A percentile compares a stretch with the other conserved stretches of the same genome.
Evolutionary conservation across 441 rosid genomes (phyloP).

Genomic region (Iberis amara): DNA sequence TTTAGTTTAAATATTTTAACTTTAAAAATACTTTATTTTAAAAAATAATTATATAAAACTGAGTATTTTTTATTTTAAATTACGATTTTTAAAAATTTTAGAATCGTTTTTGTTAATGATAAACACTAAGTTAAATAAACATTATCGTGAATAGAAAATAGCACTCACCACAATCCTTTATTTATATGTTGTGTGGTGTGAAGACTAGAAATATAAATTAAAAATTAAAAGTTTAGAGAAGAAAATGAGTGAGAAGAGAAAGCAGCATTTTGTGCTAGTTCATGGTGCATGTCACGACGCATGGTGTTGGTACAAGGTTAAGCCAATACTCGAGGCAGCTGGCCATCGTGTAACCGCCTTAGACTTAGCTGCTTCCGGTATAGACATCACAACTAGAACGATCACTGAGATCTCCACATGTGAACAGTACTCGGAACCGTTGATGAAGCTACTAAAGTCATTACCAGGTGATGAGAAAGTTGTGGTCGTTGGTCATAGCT

Average conservation of each 20-base stretch:
- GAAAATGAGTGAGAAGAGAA: background rate
- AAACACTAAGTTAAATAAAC: no score
- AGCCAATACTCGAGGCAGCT: conserved; percentile 36
- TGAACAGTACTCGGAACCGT: conserved; percentile 40
- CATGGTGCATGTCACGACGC: conserved; percentile 46
- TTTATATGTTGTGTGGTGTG: no score
- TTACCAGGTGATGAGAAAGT: conserved; percentile 33
- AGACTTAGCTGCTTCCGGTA: conserved; percentile 47
- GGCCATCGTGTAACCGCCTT: conserved; percentile 47
- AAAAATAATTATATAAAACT: no score
- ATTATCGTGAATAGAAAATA: no score
- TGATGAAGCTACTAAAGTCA: conserved; percentile 30
- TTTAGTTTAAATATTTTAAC: no score
- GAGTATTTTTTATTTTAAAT: no score
- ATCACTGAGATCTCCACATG: conserved; percentile 39
- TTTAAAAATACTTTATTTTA: no score
- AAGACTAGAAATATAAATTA: no score
- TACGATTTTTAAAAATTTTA: no score
- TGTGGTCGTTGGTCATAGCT: conserved; percentile 55
- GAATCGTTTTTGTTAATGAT: no score
- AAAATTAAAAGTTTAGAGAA: no score
- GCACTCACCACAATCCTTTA: no score
- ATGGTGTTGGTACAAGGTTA: conserved; percentile 53
- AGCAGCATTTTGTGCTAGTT: conserved; percentile 34
- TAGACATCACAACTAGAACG: conserved; percentile 24